These are phyloP conservation scores for Salix koriyanagi DNA, from an alignment of 345 rosid genomes.

Conservation along the genomic window DNA sequence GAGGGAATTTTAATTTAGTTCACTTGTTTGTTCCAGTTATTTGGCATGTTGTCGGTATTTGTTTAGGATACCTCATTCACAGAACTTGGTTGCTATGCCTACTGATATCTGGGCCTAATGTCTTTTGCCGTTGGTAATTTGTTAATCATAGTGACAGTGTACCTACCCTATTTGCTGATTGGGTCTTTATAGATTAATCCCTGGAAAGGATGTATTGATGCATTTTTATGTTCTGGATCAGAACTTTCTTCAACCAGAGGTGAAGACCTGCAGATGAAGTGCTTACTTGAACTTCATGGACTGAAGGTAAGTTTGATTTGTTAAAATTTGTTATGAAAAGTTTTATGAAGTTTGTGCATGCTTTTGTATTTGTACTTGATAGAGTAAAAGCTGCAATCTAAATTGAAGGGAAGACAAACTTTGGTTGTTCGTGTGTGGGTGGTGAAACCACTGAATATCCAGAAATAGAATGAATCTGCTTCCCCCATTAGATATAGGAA, in stretches of 20 bases:
- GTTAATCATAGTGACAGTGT: not conserved
- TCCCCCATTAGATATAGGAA: not conserved
- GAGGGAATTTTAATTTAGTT: not conserved
- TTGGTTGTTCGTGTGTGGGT: not conserved
- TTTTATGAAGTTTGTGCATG: not conserved
- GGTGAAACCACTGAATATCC: not conserved
- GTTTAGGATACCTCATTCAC: not conserved
- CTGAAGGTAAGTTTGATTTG: constrained; percentile 54
- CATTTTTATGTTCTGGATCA: constrained; percentile 35
- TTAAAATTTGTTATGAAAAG: not conserved
- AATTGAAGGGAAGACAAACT: not conserved
- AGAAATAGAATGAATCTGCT: not conserved
- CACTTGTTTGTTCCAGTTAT: not conserved
- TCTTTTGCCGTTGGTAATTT: not conserved
- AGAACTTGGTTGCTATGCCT: not conserved
- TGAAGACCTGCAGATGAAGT: constrained; percentile 84
- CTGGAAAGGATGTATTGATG: constrained; percentile 10
- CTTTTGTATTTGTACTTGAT: not conserved
- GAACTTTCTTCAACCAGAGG: constrained; percentile 90
- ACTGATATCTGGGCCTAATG: not conserved
- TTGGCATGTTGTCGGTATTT: not conserved
- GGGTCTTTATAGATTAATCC: not conserved
- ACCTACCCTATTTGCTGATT: not conserved
- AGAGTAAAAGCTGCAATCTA: not conserved
- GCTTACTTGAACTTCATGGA: constrained; percentile 90